Percentiles rank a stretch among this genome's conserved stretches.
Evolutionary conservation across 164 flowering plant genomes (phyloP).

Genomic region (Cinnamomum chago): DNA sequence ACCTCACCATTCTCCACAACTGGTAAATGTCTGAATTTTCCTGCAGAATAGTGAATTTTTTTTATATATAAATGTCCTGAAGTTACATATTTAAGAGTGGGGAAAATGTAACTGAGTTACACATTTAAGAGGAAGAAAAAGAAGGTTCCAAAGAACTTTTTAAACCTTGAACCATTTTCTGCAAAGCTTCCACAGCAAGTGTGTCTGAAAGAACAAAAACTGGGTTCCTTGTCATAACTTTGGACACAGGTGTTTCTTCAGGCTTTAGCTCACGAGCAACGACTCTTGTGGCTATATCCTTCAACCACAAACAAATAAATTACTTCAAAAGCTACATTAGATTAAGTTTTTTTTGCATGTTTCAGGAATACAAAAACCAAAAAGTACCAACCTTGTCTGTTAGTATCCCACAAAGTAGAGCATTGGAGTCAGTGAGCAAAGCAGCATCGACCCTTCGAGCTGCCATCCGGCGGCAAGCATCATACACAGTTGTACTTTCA

Average conservation of each 20-base stretch:
- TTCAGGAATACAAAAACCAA: neutral
- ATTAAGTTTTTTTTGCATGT: neutral
- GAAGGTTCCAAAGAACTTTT: conserved; percentile 3
- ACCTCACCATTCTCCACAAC: conserved; percentile 98
- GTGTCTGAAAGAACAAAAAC: conserved; percentile 93
- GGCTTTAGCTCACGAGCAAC: conserved; percentile 76
- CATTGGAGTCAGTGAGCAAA: conserved; percentile 91
- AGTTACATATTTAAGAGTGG: neutral
- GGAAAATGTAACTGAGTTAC: neutral
- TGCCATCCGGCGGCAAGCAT: conserved; percentile 95
- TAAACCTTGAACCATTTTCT: conserved; percentile 97
- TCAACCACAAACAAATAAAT: conserved; percentile 14
- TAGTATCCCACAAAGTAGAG: conserved; percentile 91
- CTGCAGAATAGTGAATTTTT: conserved; percentile 33
- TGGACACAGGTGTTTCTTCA: conserved; percentile 87
- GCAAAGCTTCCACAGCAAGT: conserved; percentile 97
- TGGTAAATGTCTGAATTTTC: conserved; percentile 97
- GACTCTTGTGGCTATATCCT: conserved; percentile 93
- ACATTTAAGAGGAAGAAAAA: neutral
- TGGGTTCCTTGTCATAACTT: conserved; percentile 97
- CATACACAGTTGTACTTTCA: conserved; percentile 70
- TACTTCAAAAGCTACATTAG: neutral
- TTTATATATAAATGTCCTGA: neutral
- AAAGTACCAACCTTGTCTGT: conserved; percentile 73
- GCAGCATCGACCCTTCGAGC: conserved; percentile 93